Base-by-base conservation (phyloP, 2,329 filamentous ascomycete genomes). In the Alternaria triticina region DNA sequence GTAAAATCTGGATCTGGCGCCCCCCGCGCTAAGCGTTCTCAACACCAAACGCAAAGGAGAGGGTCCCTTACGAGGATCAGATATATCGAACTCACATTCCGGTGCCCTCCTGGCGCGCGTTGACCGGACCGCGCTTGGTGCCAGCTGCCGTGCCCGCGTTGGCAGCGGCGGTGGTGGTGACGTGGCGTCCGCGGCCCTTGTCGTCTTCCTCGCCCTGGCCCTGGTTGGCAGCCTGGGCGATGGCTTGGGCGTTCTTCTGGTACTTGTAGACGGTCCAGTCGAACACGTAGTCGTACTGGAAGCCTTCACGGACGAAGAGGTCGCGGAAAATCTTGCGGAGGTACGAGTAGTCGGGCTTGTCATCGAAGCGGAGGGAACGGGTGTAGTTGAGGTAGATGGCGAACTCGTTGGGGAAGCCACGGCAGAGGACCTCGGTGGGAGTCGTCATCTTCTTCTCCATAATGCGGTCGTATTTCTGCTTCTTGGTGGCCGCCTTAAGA, bases 391-490 rank as follows among this genome's bases (percentile, higher is more conserved):
- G 88, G 83, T 99, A 99, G 83, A 98, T 98, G 85, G 95, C 94
- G 76, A 99, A 99, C 85, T 99, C 96, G 83, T 98, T 97, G 75
- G 96, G 96, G 87, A 99, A 98, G 72, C 96, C 96, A 82, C 95
- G 94, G 90, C 96, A 99, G 54, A 99, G 92, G 52, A 97, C 94
- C 84, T 99, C 95, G 74, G 95, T 98, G 9, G 96, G 94, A 4
- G 96, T 99, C 13, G 96, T 99, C 96, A 98, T 98, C 93, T 99
- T 99, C 91, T 99, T 99, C 88, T 99, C 96, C 95, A 98, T 98
- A 85, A 99, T 99, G 70, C 95, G 90, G 84, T 99, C 96, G 81
- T 99, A 98, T 87, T 99, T 99, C 86, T 98, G 95, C 90, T 97
- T 97, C 90, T 97, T 97, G 72, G 94, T 97, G 74, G 95, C 95